phyloP scores from a whole-genome alignment of 2,329 filamentous ascomycete species.

The Peltaster fructicola region DNA sequence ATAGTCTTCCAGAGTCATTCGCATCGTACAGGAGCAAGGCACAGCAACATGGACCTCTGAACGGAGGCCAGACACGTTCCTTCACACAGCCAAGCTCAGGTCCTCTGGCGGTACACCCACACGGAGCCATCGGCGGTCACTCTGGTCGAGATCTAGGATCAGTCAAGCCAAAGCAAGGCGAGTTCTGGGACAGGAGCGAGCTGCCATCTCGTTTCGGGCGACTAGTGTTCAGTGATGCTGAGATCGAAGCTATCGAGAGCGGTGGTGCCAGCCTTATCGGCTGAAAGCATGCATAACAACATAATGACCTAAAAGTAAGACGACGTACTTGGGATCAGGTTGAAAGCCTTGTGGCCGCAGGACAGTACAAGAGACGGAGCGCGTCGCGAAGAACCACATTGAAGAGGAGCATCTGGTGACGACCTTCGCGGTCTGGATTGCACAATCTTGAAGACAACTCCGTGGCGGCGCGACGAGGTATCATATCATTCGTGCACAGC shows the following conservation, averaged over 20 bases:
- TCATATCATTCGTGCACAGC: no score
- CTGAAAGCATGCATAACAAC: no score
- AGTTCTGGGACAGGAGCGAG: conserved; percentile 78
- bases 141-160: conserved; percentile 56
- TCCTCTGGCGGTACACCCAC: conserved; percentile 6
- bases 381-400: no score
- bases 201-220: conserved; percentile 72
- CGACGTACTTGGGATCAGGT: no score
- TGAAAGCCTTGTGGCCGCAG: no score
- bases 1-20: conserved; percentile 51
- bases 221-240: conserved; percentile 52
- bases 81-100: conserved; percentile 4
- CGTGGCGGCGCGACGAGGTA: no score
- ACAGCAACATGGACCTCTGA: conserved; percentile 59
- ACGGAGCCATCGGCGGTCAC: conserved; percentile 36
- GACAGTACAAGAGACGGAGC: no score
- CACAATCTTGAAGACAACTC: no score
- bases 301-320: no score
- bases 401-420: no score
- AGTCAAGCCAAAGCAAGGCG: conserved; percentile 50
- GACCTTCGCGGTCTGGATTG: no score
- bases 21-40: conserved; percentile 61
- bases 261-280: conserved; percentile 51
- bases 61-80: conserved; percentile 10
- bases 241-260: conserved; percentile 93